These are phyloP conservation scores for Cystobasidium tubakii DNA, from an alignment of 768 basidiomycete species.

Conservation along the genomic window DNA sequence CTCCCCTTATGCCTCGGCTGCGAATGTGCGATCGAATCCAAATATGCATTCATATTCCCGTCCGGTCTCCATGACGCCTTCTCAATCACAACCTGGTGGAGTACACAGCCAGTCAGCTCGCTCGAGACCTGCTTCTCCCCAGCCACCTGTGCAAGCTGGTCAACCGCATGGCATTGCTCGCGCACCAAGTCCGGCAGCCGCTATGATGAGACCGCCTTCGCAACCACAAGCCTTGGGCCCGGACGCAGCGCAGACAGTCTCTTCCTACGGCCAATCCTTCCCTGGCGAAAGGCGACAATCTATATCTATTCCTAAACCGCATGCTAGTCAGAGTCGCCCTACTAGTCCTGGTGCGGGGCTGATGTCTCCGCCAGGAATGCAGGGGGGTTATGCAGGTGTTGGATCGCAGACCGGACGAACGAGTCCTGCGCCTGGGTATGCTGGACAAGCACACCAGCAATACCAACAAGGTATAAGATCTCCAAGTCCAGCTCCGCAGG, in stretches of 20 bases:
- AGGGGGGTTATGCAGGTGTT: constrained; percentile 9
- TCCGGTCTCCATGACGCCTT: constrained; percentile 5
- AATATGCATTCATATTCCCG: constrained; percentile 17
- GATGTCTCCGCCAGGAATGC: not conserved
- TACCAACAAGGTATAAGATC: constrained; percentile 35
- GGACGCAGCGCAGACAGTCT: constrained; percentile 48
- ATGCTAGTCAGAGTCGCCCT: constrained; percentile 25
- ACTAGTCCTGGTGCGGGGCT: constrained; percentile 6
- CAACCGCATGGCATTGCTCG: constrained; percentile 16
- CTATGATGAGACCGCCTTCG: constrained; percentile 43
- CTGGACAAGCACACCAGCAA: constrained; percentile 25
- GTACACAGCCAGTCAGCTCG: constrained; percentile 10
- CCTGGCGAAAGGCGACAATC: constrained; percentile 62
- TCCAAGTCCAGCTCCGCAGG: constrained; percentile 40
- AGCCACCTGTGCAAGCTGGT: not conserved
- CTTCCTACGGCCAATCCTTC: constrained; percentile 73
- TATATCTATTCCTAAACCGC: constrained; percentile 33
- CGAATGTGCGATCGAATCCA: constrained; percentile 44
- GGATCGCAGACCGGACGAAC: constrained; percentile 15
- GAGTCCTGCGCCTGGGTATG: constrained; percentile 35
- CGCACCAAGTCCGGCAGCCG: constrained; percentile 46
- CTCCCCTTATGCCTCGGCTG: not conserved
- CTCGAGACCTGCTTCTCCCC: constrained; percentile 8
- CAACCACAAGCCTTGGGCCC: not conserved
- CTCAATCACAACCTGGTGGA: not conserved